These are phyloP conservation scores for Coemansia sp. DNA, from an alignment of 192 early-diverging fungal species.

Conservation along the genomic window DNA sequence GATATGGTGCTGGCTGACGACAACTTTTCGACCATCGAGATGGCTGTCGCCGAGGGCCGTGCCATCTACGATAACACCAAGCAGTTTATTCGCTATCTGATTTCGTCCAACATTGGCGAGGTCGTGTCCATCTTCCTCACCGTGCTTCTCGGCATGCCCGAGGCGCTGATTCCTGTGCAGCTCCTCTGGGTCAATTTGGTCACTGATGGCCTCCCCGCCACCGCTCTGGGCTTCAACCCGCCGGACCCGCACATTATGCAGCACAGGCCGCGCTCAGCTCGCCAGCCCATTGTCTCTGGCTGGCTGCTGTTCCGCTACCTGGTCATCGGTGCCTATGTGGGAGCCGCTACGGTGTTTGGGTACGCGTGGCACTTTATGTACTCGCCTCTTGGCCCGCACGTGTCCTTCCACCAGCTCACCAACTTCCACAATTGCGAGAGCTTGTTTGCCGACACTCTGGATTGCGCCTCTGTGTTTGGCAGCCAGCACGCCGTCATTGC, in stretches of 20 bases:
- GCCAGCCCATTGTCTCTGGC: slow-evolving; percentile 85
- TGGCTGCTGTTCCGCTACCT: slow-evolving; percentile 98
- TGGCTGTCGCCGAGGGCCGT: slow-evolving; percentile 96
- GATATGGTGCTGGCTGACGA: slow-evolving; percentile 99
- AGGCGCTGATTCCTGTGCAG: slow-evolving; percentile 97
- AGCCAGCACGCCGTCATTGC: slow-evolving; percentile 77
- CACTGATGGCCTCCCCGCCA: slow-evolving; percentile 95
- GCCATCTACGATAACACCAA: slow-evolving; percentile 99
- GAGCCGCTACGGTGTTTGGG: slow-evolving; percentile 89
- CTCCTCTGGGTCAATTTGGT: slow-evolving; percentile 99
- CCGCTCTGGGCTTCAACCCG: slow-evolving; percentile 97
- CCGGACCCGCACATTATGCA: slow-evolving; percentile 97
- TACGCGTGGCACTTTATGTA: slow-evolving; percentile 99
- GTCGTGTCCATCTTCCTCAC: slow-evolving; percentile 97
- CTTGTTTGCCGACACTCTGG: slow-evolving; percentile 81
- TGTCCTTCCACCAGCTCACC: slow-evolving; percentile 85
- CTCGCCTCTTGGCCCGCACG: slow-evolving; percentile 81
- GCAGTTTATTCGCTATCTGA: slow-evolving; percentile 98
- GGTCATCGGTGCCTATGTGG: slow-evolving; percentile 89
- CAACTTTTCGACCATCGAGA: slow-evolving; percentile 98
- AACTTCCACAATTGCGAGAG: slow-evolving; percentile 88
- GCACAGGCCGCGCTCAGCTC: slow-evolving; percentile 74
- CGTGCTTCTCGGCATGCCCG: slow-evolving; percentile 93
- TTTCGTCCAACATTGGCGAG: slow-evolving; percentile 98
- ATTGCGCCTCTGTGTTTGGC: slow-evolving; percentile 82